Conservation (phyloP, 345 rosid genomes). For the Pugionium dolabratum region DNA sequence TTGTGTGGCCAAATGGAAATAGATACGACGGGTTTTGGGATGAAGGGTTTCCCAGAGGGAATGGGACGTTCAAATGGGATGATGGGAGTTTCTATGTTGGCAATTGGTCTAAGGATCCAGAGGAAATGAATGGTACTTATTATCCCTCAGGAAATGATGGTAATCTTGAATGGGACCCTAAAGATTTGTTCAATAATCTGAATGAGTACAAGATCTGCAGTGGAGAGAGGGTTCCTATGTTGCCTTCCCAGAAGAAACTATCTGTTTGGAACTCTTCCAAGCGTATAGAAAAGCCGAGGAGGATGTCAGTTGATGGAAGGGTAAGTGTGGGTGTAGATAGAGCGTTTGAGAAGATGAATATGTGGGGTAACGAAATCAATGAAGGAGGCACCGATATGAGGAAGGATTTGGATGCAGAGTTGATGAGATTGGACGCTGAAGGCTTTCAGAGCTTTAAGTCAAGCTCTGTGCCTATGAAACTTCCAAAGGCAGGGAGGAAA, state of each 20-base stretch:
- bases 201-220: constrained; percentile 46
- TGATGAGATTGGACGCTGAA: constrained; percentile 47
- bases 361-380: constrained; percentile 57
- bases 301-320: constrained; percentile 84
- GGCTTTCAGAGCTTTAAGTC: constrained; percentile 31
- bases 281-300: constrained; percentile 56
- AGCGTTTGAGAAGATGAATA: constrained; percentile 63
- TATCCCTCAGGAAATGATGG: constrained; percentile 55
- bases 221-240: constrained; percentile 64
- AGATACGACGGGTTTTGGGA: constrained; percentile 81
- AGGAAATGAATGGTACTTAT: constrained; percentile 76
- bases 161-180: constrained; percentile 69
- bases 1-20: constrained; percentile 68
- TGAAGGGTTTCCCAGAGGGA: constrained; percentile 77
- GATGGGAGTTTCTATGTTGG: constrained; percentile 86
- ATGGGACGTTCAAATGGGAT: constrained; percentile 69
- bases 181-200: constrained; percentile 50
- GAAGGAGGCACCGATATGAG: constrained; percentile 35
- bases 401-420: constrained; percentile 49
- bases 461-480: constrained; percentile 53
- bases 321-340: constrained; percentile 76
- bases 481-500: constrained; percentile 64
- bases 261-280: constrained; percentile 77
- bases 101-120: constrained; percentile 77
- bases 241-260: constrained; percentile 89